These are phyloP conservation scores for Claviceps pusilla DNA, from an alignment of 2,329 filamentous ascomycete species.

Conservation along the genomic window DNA sequence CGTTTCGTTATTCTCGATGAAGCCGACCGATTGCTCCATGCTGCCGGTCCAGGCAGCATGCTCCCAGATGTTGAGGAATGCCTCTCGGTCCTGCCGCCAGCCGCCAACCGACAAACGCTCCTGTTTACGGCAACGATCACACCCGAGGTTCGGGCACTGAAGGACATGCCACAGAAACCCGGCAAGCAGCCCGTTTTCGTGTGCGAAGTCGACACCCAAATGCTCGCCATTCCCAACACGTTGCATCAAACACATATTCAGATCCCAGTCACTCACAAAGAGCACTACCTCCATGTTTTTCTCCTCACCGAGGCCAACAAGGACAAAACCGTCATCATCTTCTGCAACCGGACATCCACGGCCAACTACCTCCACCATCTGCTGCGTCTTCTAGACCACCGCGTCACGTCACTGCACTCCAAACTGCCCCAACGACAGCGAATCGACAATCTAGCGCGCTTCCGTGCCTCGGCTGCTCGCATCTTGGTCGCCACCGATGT, in stretches of 20 bases:
- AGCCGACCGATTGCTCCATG: constrained; percentile 73
- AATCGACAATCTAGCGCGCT: constrained; percentile 75
- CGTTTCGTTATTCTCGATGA: constrained; percentile 88
- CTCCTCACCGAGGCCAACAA: constrained; percentile 64
- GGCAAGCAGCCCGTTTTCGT: constrained; percentile 69
- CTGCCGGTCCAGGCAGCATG: constrained; percentile 67
- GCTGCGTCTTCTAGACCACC: constrained; percentile 70
- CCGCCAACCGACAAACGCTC: constrained; percentile 71
- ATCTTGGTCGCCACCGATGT: constrained; percentile 93
- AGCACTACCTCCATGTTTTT: constrained; percentile 86
- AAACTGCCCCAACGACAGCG: constrained; percentile 72
- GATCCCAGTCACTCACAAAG: constrained; percentile 79
- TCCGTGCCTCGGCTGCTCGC: constrained; percentile 75
- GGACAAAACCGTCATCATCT: constrained; percentile 71
- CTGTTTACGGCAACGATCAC: constrained; percentile 95
- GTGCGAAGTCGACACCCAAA: constrained; percentile 69
- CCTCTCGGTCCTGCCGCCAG: constrained; percentile 63
- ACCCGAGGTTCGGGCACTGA: constrained; percentile 74
- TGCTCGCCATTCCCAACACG: constrained; percentile 63
- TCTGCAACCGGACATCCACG: constrained; percentile 82
- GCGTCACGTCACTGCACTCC: constrained; percentile 83
- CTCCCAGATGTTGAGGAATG: constrained; percentile 87
- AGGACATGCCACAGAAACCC: constrained; percentile 55
- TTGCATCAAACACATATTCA: constrained; percentile 76
- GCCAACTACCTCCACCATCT: constrained; percentile 82